Percentiles rank a stretch among this genome's conserved stretches.
phyloP scores from a whole-genome alignment of 306 rosid genomes.

The Vigna reflexopilosa region DNA sequence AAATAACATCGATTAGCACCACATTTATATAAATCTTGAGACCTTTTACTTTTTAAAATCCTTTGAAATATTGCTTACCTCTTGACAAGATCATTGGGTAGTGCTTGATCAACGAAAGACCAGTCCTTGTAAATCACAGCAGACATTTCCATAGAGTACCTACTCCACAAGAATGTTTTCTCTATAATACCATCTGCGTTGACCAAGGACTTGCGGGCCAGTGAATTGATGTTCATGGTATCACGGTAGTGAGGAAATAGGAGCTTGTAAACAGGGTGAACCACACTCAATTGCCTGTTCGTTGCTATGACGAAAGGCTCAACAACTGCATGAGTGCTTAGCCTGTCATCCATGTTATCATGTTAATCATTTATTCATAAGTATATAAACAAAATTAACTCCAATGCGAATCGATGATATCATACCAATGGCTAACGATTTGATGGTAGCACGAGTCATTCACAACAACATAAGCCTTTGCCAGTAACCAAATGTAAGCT shows the following conservation, averaged over 20 bases:
- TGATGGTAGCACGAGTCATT: conserved; percentile 69
- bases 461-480: conserved; percentile 72
- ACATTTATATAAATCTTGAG: neutral
- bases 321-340: conserved; percentile 75
- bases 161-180: conserved; percentile 42
- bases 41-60: neutral
- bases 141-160: conserved; percentile 46
- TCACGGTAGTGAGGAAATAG: conserved; percentile 53
- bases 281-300: conserved; percentile 48
- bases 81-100: conserved; percentile 53
- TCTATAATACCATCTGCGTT: conserved; percentile 52
- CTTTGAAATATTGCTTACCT: conserved; percentile 33
- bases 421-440: conserved; percentile 72
- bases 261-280: conserved; percentile 51
- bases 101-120: conserved; percentile 49
- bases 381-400: neutral
- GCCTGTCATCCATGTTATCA: conserved; percentile 46
- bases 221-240: conserved; percentile 51
- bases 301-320: conserved; percentile 67
- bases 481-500: conserved; percentile 63
- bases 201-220: conserved; percentile 40
- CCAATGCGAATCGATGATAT: neutral
- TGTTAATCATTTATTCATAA: neutral
- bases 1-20: neutral
- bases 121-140: conserved; percentile 48